Conservation (phyloP, 2,329 filamentous ascomycete genomes). For the Pseudovirgaria hyperparasitica region DNA sequence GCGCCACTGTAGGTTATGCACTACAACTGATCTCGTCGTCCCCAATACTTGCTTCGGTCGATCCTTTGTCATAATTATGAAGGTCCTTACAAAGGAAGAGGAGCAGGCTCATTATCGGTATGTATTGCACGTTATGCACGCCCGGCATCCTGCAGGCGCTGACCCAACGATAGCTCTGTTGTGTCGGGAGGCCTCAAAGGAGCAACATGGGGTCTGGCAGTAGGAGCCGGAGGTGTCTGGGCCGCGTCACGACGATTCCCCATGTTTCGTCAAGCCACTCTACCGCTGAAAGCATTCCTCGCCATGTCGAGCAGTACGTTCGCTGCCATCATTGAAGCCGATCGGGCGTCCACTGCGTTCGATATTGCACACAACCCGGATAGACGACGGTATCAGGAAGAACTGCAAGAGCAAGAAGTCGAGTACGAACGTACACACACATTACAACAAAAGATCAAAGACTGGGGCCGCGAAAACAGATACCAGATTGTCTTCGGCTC, state of each 20-base stretch:
- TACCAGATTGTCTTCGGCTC: slow-evolving; percentile 74
- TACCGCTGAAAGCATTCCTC: slow-evolving; percentile 87
- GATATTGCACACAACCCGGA: slow-evolving; percentile 58
- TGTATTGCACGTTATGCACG: slow-evolving; percentile 8
- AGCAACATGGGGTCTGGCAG: slow-evolving; percentile 51
- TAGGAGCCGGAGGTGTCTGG: slow-evolving; percentile 57
- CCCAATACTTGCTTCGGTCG: too few relatives aligned
- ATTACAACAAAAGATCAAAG: slow-evolving; percentile 46
- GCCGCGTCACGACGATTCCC: slow-evolving; percentile 58
- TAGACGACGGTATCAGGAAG: slow-evolving; percentile 41
- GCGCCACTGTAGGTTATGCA: too few relatives aligned
- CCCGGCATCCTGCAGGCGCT: slow-evolving; percentile 6
- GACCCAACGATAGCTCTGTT: slow-evolving; percentile 47
- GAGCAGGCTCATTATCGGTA: slow-evolving; percentile 73
- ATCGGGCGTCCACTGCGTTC: slow-evolving; percentile 58
- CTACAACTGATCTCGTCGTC: too few relatives aligned
- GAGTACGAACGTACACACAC: slow-evolving; percentile 42
- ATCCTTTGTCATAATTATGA: too few relatives aligned
- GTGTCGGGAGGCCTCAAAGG: slow-evolving; percentile 69
- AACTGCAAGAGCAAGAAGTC: slow-evolving; percentile 23
- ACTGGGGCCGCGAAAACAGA: slow-evolving; percentile 67
- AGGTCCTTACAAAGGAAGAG: slow-evolving; percentile 90
- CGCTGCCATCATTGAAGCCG: slow-evolving; percentile 68
- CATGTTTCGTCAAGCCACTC: slow-evolving; percentile 66
- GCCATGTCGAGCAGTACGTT: slow-evolving; percentile 74